Percentiles rank a stretch among this genome's conserved stretches.
Conservation (phyloP, 2,329 filamentous ascomycete species). For the Beauveria australis region DNA sequence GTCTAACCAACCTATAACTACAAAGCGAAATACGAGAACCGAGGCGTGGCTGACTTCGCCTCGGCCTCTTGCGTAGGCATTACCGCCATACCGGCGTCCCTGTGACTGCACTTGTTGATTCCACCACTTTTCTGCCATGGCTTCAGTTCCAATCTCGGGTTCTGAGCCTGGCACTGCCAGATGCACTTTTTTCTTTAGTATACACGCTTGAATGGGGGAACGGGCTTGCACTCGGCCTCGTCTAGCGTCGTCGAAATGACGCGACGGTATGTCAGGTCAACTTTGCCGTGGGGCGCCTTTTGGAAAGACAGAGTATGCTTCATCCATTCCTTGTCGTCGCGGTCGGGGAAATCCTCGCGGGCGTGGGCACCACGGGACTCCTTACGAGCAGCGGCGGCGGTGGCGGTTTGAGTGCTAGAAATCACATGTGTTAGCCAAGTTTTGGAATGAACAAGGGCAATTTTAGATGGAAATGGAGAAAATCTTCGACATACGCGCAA, state of each 20-base stretch:
- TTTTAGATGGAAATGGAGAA: not conserved
- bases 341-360: conserved; percentile 90
- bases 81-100: not conserved
- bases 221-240: conserved; percentile 90
- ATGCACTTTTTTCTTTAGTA: conserved; percentile 47
- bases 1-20: conserved; percentile 12
- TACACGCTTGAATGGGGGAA: conserved; percentile 92
- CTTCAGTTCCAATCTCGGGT: not conserved
- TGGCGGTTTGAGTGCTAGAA: conserved; percentile 75
- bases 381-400: conserved; percentile 85
- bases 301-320: conserved; percentile 98
- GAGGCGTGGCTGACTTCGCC: not conserved
- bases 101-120: too few species aligned
- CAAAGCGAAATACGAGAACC: conserved; percentile 7
- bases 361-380: conserved; percentile 96
- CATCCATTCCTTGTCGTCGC: conserved; percentile 97
- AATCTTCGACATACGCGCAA: conserved; percentile 69
- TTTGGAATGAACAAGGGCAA: too few species aligned
- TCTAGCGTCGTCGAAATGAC: conserved; percentile 81
- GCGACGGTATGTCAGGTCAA: conserved; percentile 77
- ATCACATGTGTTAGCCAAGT: conserved; percentile 10
- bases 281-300: conserved; percentile 80
- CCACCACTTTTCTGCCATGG: not conserved
- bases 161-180: not conserved
- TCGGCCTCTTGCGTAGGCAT: not conserved